Evolutionary conservation across 352 stramenopile genomes (phyloP).

Genomic region (Phytophthora agathidicida): DNA sequence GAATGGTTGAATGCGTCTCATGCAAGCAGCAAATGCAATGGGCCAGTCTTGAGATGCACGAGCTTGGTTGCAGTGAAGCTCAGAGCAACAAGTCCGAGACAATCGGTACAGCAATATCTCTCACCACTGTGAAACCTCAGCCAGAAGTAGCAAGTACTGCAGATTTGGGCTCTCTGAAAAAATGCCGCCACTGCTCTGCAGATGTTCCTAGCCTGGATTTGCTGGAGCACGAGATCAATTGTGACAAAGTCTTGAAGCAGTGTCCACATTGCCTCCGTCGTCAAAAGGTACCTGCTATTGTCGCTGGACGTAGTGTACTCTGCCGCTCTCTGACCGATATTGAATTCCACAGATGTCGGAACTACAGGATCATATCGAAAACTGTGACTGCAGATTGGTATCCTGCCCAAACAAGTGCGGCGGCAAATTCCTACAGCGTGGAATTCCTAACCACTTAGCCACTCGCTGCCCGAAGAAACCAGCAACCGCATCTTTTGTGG

Average conservation of each 20-base stretch:
- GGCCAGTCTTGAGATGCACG: constrained; percentile 51
- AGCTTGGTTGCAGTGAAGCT: constrained; percentile 25
- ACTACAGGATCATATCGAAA: constrained; percentile 83
- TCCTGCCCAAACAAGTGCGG: constrained; percentile 79
- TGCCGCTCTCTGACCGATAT: neutral
- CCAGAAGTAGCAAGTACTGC: neutral
- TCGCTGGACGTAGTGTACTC: neutral
- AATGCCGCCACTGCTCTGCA: constrained; percentile 67
- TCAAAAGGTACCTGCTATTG: constrained; percentile 55
- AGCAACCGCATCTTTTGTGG: neutral
- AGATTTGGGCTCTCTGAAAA: constrained; percentile 40
- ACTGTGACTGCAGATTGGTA: constrained; percentile 80
- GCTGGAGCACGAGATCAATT: constrained; percentile 76
- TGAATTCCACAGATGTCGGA: constrained; percentile 53
- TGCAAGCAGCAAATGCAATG: constrained; percentile 52
- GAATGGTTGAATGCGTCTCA: constrained; percentile 43
- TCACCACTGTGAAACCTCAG: constrained; percentile 1
- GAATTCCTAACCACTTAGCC: constrained; percentile 75
- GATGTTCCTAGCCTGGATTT: constrained; percentile 56
- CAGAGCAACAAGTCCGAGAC: neutral
- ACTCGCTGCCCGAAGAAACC: constrained; percentile 66
- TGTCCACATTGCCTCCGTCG: constrained; percentile 82
- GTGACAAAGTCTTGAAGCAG: constrained; percentile 84
- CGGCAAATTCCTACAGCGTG: constrained; percentile 80
- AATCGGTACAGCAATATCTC: neutral